Evolutionary conservation across 1,284 basidiomycete genomes (phyloP).

Genomic region (Malassezia sp.): DNA sequence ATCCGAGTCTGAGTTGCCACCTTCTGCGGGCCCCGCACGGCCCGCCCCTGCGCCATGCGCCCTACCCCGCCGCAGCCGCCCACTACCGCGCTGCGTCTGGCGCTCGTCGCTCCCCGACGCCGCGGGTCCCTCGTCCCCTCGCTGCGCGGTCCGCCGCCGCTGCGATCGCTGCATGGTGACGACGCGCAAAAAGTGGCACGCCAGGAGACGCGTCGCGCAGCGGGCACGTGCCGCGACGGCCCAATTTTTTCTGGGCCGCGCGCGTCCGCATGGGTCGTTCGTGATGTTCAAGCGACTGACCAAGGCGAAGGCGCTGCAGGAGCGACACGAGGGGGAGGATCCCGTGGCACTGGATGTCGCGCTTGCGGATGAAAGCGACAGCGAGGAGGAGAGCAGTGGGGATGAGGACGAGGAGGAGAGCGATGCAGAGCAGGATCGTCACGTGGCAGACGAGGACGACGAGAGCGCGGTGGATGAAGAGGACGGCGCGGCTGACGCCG

Average conservation of each 20-base stretch:
- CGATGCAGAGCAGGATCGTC: constrained; percentile 12
- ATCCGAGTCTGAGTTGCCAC: too few relatives aligned
- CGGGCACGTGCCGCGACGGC: neutral
- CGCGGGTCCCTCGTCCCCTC: too few relatives aligned
- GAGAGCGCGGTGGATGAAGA: constrained; percentile 6
- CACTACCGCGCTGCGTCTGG: too few relatives aligned
- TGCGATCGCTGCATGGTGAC: constrained; percentile 1
- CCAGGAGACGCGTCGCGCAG: too few relatives aligned
- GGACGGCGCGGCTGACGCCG: neutral
- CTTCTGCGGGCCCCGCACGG: too few relatives aligned
- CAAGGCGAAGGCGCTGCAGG: constrained; percentile 5
- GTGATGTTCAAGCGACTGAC: constrained; percentile 14
- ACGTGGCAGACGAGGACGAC: constrained; percentile 9
- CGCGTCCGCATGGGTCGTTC: too few relatives aligned
- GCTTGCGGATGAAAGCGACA: neutral
- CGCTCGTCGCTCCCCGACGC: too few relatives aligned
- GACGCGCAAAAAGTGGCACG: neutral
- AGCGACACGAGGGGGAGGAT: neutral
- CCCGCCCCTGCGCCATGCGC: too few relatives aligned
- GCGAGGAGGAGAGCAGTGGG: neutral
- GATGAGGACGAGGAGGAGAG: constrained; percentile 7
- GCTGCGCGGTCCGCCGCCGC: neutral
- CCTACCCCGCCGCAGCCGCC: too few relatives aligned
- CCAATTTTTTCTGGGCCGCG: neutral
- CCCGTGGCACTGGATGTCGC: constrained; percentile 3